Base-by-base conservation (phyloP, 2,329 filamentous ascomycete species). In the Ophiostoma angusticollis region DNA sequence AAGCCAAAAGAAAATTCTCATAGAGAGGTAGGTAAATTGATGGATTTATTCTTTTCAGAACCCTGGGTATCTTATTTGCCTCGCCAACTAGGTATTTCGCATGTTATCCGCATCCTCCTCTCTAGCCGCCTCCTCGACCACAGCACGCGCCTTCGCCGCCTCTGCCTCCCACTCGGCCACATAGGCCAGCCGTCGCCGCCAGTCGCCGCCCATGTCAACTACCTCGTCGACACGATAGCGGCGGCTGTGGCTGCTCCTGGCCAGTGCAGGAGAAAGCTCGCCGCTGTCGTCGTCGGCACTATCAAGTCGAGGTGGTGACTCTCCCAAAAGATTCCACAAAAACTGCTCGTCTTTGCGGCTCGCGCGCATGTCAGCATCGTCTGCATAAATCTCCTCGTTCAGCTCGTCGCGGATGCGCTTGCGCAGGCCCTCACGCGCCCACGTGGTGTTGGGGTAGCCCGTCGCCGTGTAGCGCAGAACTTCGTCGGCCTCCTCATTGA, bases 241-340 rank as follows among this genome's bases (percentile, higher is more conserved):
- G 7, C 38, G 31, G n/a, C n/a, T n/a, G n/a, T n/a, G n/a, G n/a
- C n/a, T n/a, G n/a, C n/a, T n/a, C n/a, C n/a, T n/a, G n/a, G n/a
- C n/a, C n/a, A n/a, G n/a, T n/a, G n/a, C n/a, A n/a, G n/a, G n/a
- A n/a, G n/a, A n/a, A n/a, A n/a, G n/a, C n/a, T 53, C 16, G 55
- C 50, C 6, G 52, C 51, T 44, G 46, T 52, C 60, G 7, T 53
- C 50, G n/a, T 25, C 31, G 24, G 9, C 9, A 11, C 24, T 9
- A 18, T 8, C 8, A 22, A n/a, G 17, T 8, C 3, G 51, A 50
- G 0, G 61, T 3, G 63, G 61, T 23, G 54, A 50, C 48, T 52
- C 55, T 29, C 59, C 58, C 16, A 71, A 43, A 13, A 69, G 41
- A 9, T 52, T 48, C 68, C 68, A 71, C 55, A 72, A 54, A 32